Percentiles rank a stretch among this genome's conserved stretches.
phyloP scores from a whole-genome alignment of 1,284 basidiomycete species.

The Cryptococcus amylolentus region DNA sequence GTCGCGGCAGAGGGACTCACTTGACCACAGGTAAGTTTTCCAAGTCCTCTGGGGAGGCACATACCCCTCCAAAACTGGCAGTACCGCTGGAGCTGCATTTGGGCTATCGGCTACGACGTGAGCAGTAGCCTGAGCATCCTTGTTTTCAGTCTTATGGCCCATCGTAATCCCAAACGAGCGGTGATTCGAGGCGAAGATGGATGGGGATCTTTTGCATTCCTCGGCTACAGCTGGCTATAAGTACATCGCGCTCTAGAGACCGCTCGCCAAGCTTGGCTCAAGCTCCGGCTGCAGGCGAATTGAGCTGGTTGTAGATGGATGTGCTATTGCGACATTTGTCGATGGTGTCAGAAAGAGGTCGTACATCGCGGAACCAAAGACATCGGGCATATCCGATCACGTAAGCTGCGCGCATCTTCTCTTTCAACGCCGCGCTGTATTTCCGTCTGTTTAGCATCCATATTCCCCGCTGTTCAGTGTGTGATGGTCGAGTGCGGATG shows the following conservation, averaged over 20 bases:
- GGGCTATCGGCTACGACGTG: background rate
- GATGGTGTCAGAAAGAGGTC: no score
- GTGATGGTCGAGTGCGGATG: no score
- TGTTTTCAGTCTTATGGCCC: background rate
- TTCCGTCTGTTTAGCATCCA: no score
- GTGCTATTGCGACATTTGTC: background rate
- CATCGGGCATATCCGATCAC: no score
- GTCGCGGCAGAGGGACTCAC: background rate
- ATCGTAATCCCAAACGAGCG: background rate
- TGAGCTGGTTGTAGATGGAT: background rate
- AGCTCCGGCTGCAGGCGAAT: no score
- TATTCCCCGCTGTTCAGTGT: no score
- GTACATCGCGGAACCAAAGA: no score
- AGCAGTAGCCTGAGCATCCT: background rate
- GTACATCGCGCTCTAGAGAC: background rate
- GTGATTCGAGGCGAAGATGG: background rate
- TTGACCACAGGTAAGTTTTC: slow-evolving; percentile 16
- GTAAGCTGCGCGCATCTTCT: no score
- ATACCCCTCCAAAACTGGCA: slow-evolving; percentile 6
- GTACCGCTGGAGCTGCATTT: background rate
- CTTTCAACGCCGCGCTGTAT: no score
- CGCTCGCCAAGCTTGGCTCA: background rate
- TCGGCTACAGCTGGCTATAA: background rate
- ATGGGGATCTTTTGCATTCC: background rate
- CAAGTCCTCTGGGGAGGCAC: slow-evolving; percentile 8